Conservation (phyloP, 108 stramenopile genomes). For the Pseudonitzschia pungens region DNA sequence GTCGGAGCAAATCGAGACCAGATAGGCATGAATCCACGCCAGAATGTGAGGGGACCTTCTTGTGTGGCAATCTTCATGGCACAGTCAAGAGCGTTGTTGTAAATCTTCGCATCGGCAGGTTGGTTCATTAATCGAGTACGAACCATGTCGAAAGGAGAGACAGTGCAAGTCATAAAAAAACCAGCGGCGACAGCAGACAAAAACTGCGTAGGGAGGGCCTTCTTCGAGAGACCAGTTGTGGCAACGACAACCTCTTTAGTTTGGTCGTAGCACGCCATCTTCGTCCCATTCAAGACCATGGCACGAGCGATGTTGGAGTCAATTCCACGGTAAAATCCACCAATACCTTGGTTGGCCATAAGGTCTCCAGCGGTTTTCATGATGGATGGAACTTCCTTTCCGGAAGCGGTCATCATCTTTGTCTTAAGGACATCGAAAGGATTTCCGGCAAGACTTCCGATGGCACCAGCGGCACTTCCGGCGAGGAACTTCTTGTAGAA, state of each 20-base stretch:
- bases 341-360: slow-evolving; percentile 69
- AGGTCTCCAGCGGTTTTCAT: slow-evolving; percentile 63
- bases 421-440: slow-evolving; percentile 94
- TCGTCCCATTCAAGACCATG: slow-evolving; percentile 92
- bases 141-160: slow-evolving; percentile 89
- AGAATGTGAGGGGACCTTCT: slow-evolving; percentile 82
- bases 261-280: slow-evolving; percentile 91
- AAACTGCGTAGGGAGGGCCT: slow-evolving; percentile 63
- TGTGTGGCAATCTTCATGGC: slow-evolving; percentile 82
- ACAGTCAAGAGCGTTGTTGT: slow-evolving; percentile 84
- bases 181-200: slow-evolving; percentile 81
- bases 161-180: slow-evolving; percentile 94
- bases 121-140: slow-evolving; percentile 93
- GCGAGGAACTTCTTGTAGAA: slow-evolving; percentile 85
- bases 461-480: slow-evolving; percentile 82
- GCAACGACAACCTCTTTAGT: slow-evolving; percentile 82
- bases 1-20: slow-evolving; percentile 93
- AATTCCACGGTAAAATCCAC: slow-evolving; percentile 93
- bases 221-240: slow-evolving; percentile 52
- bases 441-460: slow-evolving; percentile 86
- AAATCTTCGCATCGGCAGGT: slow-evolving; percentile 86
- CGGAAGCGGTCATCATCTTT: slow-evolving; percentile 81
- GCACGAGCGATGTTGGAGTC: slow-evolving; percentile 91
- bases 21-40: slow-evolving; percentile 93
- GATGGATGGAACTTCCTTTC: slow-evolving; percentile 63